Base-by-base conservation (phyloP, 495 filamentous ascomycete species). In the Penicillium alfredii region DNA sequence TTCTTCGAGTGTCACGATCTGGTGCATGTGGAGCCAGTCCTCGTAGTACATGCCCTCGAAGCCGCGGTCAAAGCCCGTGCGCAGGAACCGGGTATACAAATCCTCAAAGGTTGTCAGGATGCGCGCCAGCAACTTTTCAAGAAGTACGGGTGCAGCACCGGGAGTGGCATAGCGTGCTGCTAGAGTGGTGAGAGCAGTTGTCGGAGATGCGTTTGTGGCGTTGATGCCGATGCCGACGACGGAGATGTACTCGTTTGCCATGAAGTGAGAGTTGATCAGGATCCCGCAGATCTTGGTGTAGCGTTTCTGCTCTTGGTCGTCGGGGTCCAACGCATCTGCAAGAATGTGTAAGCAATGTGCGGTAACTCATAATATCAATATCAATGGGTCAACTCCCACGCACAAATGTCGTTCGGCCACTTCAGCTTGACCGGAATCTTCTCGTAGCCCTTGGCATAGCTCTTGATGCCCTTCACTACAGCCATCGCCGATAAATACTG, bases 401-500 rank as follows among this genome's bases (percentile, higher is more conserved):
- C n/a, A 74, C 65, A 96, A 42, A 98, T 85, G 55, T 98, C 92
- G 44, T 98, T 98, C 6, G 92, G 92, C 92, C 92, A 98, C 61
- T 98, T 98, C 21, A 98, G 55, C 56, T 86, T 87, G 23, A 97
- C 76, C 6, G 85, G 86, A 19, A 95, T 43, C 1, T 74, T 62
- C 22, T 73, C 68, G 56, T 93, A 97, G 30, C 82, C 81, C 11
- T 61, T 58, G 33, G 74, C 88, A 53, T 96, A 98, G 16, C 69
- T 71, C 45, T 86, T 80, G 49, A 97, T 79, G 0, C 86, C 92
- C 38, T 86, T 77, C 6, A 94, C 82, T 20, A 87, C 84, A n/a
- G 92, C 93, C 28, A 98, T 70, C 3, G 87, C 89, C 2, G 86
- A 80, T 9, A 98, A 72, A 49, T 98, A 97, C 52, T 98, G 92